These are phyloP conservation scores for Vaccinium vitisidaea DNA, from an alignment of 148 eudicot species.

Conservation along the genomic window DNA sequence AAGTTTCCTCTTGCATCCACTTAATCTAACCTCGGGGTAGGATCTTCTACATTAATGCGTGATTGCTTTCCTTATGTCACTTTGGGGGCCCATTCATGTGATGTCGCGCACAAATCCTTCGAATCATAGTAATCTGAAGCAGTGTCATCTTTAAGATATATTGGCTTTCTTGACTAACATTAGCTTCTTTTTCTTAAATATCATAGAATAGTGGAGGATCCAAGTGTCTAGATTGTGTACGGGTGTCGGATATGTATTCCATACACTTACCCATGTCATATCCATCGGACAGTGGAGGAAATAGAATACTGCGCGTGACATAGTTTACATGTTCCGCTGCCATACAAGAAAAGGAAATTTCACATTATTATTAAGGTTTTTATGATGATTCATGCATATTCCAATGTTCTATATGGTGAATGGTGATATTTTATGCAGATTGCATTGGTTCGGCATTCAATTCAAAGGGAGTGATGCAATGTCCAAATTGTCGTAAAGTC, in stretches of 20 bases:
- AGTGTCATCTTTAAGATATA: neutral
- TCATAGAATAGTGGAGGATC: neutral
- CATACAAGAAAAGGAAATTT: conserved; percentile 6
- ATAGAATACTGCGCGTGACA: neutral
- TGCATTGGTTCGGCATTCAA: conserved; percentile 87
- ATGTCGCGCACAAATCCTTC: neutral
- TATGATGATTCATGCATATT: conserved; percentile 5
- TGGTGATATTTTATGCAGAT: conserved; percentile 34
- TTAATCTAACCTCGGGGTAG: neutral
- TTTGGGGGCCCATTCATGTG: neutral
- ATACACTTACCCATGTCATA: neutral
- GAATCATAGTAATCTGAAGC: neutral
- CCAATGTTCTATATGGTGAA: neutral
- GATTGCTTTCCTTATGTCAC: neutral
- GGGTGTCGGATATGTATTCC: neutral
- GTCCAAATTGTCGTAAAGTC: conserved; percentile 71
- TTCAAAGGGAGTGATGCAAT: conserved; percentile 68
- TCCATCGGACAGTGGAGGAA: neutral
- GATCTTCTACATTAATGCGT: neutral
- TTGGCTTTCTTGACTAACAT: neutral
- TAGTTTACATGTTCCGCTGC: neutral
- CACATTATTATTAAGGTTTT: conserved; percentile 6
- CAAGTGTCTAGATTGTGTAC: neutral
- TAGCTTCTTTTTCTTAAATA: neutral
- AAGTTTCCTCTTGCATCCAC: neutral